These are phyloP conservation scores for Talaromyces funiculosus DNA, from an alignment of 2,329 filamentous ascomycete species.

Conservation along the genomic window DNA sequence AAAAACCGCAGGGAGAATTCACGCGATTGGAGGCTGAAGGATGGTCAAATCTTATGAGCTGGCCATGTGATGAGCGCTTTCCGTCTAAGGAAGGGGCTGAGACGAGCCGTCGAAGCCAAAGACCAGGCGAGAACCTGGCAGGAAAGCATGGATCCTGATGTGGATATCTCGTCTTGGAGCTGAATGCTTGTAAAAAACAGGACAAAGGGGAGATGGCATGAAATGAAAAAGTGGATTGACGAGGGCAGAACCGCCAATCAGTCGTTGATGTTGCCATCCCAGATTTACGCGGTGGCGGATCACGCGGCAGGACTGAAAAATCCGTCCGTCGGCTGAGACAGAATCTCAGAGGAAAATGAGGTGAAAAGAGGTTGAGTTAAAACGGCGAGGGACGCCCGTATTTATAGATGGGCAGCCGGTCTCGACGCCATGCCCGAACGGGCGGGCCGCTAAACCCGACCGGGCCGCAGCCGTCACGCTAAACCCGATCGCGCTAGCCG, in stretches of 20 bases:
- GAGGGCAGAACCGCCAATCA: no score
- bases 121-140: background rate
- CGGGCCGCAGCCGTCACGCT: background rate
- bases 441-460: background rate
- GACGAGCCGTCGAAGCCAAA: background rate
- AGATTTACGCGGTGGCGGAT: no score
- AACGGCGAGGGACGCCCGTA: background rate
- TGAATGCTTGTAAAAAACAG: no score
- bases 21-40: background rate
- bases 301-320: no score
- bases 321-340: no score
- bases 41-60: background rate
- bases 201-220: no score
- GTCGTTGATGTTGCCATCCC: no score
- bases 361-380: no score
- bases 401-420: background rate
- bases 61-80: background rate
- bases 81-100: background rate
- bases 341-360: no score
- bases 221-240: no score
- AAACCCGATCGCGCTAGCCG: background rate
- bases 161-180: no score
- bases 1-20: background rate
- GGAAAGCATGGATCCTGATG: no score
- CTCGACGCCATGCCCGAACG: background rate